phyloP scores from a whole-genome alignment of 768 basidiomycete genomes.

The Leucocoprinus sp. region DNA sequence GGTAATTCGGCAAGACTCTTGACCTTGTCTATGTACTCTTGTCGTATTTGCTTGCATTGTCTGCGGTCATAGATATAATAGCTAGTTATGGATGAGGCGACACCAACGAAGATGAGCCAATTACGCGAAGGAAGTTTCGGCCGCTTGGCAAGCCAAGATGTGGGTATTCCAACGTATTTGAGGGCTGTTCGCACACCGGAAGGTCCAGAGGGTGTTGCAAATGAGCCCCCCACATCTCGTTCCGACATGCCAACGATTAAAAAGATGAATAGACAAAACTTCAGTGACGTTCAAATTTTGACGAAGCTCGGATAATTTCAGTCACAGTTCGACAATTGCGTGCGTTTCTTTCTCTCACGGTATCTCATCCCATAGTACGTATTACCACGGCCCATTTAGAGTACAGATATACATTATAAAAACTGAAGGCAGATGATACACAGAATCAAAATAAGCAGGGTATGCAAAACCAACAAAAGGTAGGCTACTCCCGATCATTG shows the following conservation, averaged over 20 bases:
- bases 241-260: slow-evolving; percentile 20
- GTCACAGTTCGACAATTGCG: no score
- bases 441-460: slow-evolving; percentile 3
- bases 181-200: slow-evolving; percentile 60
- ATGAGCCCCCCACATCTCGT: slow-evolving; percentile 15
- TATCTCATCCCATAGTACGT: no score
- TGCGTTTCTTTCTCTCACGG: no score
- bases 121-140: slow-evolving; percentile 87
- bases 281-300: neutral
- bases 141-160: slow-evolving; percentile 76
- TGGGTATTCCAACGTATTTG: slow-evolving; percentile 58
- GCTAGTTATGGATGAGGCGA: slow-evolving; percentile 63
- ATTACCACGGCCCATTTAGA: no score
- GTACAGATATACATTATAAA: no score
- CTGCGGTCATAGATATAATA: slow-evolving; percentile 82
- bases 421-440: slow-evolving; percentile 2
- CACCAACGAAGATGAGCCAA: slow-evolving; percentile 85
- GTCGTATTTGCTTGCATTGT: slow-evolving; percentile 69
- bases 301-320: slow-evolving; percentile 17
- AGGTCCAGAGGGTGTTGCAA: slow-evolving; percentile 18
- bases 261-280: slow-evolving; percentile 4
- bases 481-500: slow-evolving; percentile 27
- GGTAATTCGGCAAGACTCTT: slow-evolving; percentile 66
- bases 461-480: slow-evolving; percentile 4
- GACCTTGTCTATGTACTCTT: slow-evolving; percentile 75